These are phyloP conservation scores for Colletotrichum limetticola DNA, from an alignment of 2,329 filamentous ascomycete genomes.

Conservation along the genomic window DNA sequence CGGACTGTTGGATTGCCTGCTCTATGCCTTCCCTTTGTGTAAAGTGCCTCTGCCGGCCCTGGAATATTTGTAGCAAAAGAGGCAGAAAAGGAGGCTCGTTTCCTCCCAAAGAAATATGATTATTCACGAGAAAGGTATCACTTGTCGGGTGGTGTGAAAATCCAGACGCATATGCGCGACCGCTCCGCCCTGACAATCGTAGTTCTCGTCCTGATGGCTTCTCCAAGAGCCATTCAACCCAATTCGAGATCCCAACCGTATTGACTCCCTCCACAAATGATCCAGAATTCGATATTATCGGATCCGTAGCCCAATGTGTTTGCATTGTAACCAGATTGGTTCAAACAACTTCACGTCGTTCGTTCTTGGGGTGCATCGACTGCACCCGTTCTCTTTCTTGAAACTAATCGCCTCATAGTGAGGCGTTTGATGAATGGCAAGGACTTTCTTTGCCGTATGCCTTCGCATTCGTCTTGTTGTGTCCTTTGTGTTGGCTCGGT, in stretches of 20 bases:
- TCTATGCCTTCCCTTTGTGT: constrained; percentile 19
- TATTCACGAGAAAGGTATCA: constrained; percentile 33
- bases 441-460: background rate
- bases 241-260: constrained; percentile 10
- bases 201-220: constrained; percentile 10
- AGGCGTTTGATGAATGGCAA: background rate
- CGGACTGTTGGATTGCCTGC: constrained; percentile 29
- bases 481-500: background rate
- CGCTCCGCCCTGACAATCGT: background rate
- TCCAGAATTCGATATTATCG: constrained; percentile 20
- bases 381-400: background rate
- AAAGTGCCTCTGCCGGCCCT: constrained; percentile 9
- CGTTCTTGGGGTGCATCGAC: background rate
- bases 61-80: constrained; percentile 11
- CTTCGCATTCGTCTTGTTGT: background rate
- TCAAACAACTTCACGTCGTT: background rate
- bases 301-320: constrained; percentile 8
- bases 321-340: background rate
- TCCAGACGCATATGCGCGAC: constrained; percentile 5
- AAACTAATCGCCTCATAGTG: background rate
- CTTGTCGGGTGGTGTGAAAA: constrained; percentile 1
- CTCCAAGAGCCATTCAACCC: constrained; percentile 19
- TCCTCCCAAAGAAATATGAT: constrained; percentile 30
- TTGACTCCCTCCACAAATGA: constrained; percentile 6
- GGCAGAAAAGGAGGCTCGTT: constrained; percentile 17